Evolutionary conservation across 2,329 filamentous ascomycete species (phyloP), one percentile per base, ranked within the genome.

Genomic region (Alternaria sp.): DNA sequence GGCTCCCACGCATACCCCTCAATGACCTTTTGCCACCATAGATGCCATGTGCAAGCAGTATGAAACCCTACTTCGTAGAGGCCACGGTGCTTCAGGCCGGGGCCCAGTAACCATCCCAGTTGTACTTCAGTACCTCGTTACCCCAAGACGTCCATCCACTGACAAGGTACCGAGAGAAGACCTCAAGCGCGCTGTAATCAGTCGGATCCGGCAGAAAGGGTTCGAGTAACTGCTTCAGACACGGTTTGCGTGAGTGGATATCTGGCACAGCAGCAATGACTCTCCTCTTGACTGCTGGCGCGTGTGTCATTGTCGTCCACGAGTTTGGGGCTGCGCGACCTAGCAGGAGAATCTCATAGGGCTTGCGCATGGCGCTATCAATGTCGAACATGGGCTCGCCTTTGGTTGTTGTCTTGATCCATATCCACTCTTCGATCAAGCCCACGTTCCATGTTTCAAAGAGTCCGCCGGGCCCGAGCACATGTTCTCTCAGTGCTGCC

Each of bases 91-190:
- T 57, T 57, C 33, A 28, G 14, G 45, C 53, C 12, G 41, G 11
- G 11, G 64, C 57, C 87, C 87, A 89, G 71, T 83, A 86, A 7
- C 82, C 81, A 7, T 84, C 77, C 63, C 85, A 84, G 73, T 94
- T 92, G 71, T 91, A 94, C 64, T 87, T 87, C 61, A 93, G 78
- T 9, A 87, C 89, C 71, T 95, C 89, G 69, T 94, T 86, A 4
- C 92, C 92, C 91, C 91, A 94, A 26, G 87, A 87, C 86, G 89
- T 92, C 92, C 92, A 95, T 0, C 90, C 90, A 8, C 88, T 85
- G 2, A 92, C 92, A 47, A 93, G 80, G 74, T 91, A 88, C 60
- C 92, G 85, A 2, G 92, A 90, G 80, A 95, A 96, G 2, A 94
- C 83, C 78, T 96, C 92, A n/a, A 94, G 81, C 3, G 86, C 91